phyloP scores from a whole-genome alignment of 371 early-diverging fungal genomes.

The Zychaea mexicana region DNA sequence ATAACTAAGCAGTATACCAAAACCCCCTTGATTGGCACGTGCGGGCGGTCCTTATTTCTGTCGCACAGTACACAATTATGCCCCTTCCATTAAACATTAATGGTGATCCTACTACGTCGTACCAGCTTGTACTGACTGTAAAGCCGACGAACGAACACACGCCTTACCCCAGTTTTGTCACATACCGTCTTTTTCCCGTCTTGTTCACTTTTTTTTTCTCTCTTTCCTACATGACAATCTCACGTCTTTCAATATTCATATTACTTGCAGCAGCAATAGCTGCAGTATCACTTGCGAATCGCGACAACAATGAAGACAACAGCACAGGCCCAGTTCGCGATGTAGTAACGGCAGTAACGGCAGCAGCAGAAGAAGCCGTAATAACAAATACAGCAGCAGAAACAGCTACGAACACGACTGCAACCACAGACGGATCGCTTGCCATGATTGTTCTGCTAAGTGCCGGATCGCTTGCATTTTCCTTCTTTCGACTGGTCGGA shows the following conservation, averaged over 20 bases:
- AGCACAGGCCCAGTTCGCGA: too few species aligned
- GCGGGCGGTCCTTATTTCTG: too few species aligned
- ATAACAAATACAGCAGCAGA: background rate
- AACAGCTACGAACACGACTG: background rate
- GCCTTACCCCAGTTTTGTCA: background rate
- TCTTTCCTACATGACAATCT: background rate
- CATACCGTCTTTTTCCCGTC: too few species aligned
- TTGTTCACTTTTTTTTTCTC: background rate
- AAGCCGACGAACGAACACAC: background rate
- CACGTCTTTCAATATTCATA: background rate
- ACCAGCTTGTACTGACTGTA: too few species aligned
- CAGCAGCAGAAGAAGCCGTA: background rate
- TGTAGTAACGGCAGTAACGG: background rate
- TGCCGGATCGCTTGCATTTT: conserved; percentile 1
- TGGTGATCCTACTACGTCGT: too few species aligned
- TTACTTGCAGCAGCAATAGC: background rate
- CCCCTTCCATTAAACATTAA: too few species aligned
- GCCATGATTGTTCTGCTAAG: background rate
- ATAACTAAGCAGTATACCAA: too few species aligned
- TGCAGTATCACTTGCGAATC: background rate
- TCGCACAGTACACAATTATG: too few species aligned
- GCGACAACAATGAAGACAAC: background rate
- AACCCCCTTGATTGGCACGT: too few species aligned
- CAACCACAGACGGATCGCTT: background rate
- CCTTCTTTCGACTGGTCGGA: background rate